Percentiles rank a stretch among this genome's conserved stretches.
Conservation (phyloP, 2,329 filamentous ascomycete species). For the Cadophora luteo-olivacea region DNA sequence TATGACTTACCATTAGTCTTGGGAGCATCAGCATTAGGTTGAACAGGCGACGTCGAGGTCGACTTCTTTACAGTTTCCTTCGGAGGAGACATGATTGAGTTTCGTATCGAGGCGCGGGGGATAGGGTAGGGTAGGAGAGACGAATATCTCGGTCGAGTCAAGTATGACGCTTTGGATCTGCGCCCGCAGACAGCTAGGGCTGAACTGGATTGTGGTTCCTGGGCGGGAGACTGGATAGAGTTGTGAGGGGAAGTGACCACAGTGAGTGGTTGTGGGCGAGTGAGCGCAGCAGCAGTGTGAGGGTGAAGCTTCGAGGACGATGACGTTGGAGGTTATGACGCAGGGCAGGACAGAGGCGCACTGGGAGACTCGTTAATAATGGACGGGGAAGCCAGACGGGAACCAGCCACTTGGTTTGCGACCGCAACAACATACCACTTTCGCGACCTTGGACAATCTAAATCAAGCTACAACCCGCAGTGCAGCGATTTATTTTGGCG, state of each 20-base stretch:
- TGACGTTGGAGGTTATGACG: conserved; percentile 15
- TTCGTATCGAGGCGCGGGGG: conserved; percentile 21
- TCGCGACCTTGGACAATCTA: not conserved
- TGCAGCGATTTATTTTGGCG: not conserved
- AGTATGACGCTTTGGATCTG: conserved; percentile 31
- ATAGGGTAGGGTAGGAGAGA: conserved; percentile 20
- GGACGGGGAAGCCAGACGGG: not conserved
- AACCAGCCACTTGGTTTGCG: not conserved
- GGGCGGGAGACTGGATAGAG: conserved; percentile 3
- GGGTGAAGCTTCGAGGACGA: conserved; percentile 7
- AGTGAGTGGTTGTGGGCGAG: not conserved
- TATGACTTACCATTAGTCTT: conserved; percentile 35
- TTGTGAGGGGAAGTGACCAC: not conserved
- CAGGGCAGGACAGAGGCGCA: not conserved
- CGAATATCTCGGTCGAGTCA: conserved; percentile 20
- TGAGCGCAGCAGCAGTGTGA: not conserved
- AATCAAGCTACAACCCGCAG: not conserved
- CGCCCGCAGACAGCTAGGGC: conserved; percentile 9
- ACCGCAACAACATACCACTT: conserved; percentile 1
- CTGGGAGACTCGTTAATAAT: conserved; percentile 13
- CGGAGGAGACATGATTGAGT: conserved; percentile 40
- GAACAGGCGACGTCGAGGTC: conserved; percentile 37
- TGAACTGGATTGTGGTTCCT: conserved; percentile 17
- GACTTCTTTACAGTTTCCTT: conserved; percentile 36
- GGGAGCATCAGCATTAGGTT: conserved; percentile 33